Percentiles rank a stretch among this genome's conserved stretches.
These are phyloP conservation scores for Populus pruinosa DNA, from an alignment of 345 rosid genomes.

Conservation along the genomic window DNA sequence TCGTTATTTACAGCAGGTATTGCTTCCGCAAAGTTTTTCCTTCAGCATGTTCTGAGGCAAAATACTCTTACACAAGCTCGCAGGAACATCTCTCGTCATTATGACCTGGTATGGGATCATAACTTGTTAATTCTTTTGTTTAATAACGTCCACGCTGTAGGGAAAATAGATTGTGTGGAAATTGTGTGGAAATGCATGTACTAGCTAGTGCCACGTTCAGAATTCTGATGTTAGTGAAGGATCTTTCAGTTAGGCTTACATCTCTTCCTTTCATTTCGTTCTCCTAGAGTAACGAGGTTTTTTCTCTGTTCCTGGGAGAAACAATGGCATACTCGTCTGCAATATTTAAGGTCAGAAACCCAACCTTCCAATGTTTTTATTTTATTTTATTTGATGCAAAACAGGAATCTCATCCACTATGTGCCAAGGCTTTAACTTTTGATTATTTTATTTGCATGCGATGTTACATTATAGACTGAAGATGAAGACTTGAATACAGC, in stretches of 20 bases:
- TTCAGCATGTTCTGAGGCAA: constrained; percentile 66
- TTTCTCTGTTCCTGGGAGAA: constrained; percentile 75
- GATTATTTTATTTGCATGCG: not conserved
- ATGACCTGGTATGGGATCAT: constrained; percentile 62
- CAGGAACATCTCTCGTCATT: constrained; percentile 81
- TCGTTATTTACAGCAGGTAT: constrained; percentile 64
- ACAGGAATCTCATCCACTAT: not conserved
- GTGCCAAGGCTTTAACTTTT: no score
- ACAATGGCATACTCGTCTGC: constrained; percentile 88
- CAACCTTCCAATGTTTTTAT: not conserved
- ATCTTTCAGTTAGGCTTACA: not conserved
- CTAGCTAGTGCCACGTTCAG: no score
- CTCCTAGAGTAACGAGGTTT: constrained; percentile 74
- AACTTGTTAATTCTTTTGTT: no score
- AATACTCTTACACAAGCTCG: constrained; percentile 91
- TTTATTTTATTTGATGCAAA: not conserved
- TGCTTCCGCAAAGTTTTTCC: constrained; percentile 73
- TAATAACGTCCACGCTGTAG: no score
- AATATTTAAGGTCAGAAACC: constrained; percentile 60
- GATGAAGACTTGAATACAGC: constrained; percentile 70
- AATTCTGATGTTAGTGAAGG: no score
- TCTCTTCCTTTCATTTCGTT: not conserved
- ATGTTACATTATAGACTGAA: constrained; percentile 32
- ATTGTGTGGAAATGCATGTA: no score
- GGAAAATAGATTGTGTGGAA: no score